These are phyloP conservation scores for Globisporangium polare DNA, from an alignment of 352 stramenopile genomes.

Conservation along the genomic window DNA sequence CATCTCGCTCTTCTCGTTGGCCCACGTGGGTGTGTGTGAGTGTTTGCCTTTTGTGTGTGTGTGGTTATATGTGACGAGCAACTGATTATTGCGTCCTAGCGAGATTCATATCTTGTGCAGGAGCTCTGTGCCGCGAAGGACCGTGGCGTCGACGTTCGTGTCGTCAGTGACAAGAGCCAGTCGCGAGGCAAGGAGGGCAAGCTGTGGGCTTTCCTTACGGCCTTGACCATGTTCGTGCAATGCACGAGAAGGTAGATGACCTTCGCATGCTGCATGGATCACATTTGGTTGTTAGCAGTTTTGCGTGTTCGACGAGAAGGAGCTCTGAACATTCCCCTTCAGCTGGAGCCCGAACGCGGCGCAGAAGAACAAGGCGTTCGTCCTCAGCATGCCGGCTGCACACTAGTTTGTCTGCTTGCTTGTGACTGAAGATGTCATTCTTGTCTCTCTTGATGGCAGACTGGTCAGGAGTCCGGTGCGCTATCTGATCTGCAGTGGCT, in stretches of 20 bases:
- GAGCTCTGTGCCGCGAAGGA: neutral
- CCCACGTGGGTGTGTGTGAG: neutral
- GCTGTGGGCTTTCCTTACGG: neutral
- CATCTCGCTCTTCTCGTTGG: neutral
- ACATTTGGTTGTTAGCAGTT: neutral
- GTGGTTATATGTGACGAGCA: neutral
- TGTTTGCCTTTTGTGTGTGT: neutral
- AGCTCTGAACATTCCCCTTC: neutral
- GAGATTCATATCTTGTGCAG: neutral
- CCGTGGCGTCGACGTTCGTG: neutral
- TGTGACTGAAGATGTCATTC: no score
- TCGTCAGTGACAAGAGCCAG: neutral
- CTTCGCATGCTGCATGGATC: no score
- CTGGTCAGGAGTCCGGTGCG: no score
- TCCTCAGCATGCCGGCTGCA: neutral
- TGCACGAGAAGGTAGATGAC: neutral
- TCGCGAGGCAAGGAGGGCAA: neutral
- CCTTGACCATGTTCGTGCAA: neutral
- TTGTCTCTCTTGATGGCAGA: no score
- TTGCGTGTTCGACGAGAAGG: neutral
- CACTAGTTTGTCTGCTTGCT: no score
- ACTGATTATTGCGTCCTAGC: neutral
- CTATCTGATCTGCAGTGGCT: no score
- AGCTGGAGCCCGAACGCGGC: neutral
- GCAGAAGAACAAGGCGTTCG: neutral